Base-by-base conservation (phyloP, 2,329 filamentous ascomycete species). In the Macroventuria anomochaeta region DNA sequence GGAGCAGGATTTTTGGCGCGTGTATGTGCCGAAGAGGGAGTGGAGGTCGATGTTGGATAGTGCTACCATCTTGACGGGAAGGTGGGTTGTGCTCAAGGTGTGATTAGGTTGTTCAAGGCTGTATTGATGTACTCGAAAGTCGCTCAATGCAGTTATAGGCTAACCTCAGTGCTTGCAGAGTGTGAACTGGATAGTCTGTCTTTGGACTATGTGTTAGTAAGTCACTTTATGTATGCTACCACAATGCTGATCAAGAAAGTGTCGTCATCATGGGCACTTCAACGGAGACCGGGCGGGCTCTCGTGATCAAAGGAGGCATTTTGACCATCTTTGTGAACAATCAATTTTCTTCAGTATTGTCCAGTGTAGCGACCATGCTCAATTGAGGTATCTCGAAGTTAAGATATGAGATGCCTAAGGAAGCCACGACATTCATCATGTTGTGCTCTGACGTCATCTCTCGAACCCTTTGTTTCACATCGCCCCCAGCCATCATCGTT, bases 1-100 rank as follows among this genome's bases (percentile, higher is more conserved):
- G 2, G 58, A 63, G 21, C 20, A 55, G 11, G 55, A 39, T 28
- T 59, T 57, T 31, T 61, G 57, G 7, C 59, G 55, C 7, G 49
- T 43, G 41, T 52, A 61, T 36, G 55, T 53, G 6, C 58, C 53
- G 1, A 40, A 53, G 5, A 63, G 50, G 6, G 53, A 52, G 39
- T 57, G 41, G 2, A 63, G 47, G 6, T 50, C 54, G 25, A 55
- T 44, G 2, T 36, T 41, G 13, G 41, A 25, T 34, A 55, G 57
- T 12, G 55, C 55, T 20, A 57, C 55, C 59, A 59, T 57, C 28
- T 20, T 23, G 6, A 10, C n/a, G n/a, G n/a, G n/a, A n/a, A n/a
- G n/a, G n/a, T n/a, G n/a, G n/a, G n/a, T n/a, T n/a, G 31, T 34
- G 11, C n/a, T 31, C 10, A n/a, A n/a, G n/a, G 17, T n/a, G 13